phyloP scores from a whole-genome alignment of 192 early-diverging fungal genomes.

The Rhizophagus clarus region DNA sequence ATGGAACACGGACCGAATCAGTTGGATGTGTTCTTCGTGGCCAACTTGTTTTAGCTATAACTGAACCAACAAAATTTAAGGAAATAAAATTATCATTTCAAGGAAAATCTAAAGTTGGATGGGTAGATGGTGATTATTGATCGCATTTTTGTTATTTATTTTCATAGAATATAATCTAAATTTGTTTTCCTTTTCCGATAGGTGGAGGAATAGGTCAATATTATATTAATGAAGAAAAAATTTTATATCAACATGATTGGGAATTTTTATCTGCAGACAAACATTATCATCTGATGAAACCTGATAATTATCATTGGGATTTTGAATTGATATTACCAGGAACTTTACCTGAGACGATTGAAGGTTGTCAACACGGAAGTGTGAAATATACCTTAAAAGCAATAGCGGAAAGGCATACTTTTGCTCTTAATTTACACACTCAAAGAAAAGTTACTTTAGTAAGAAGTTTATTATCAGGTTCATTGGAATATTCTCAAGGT shows the following conservation, averaged over 20 bases:
- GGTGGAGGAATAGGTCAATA: conserved; percentile 28
- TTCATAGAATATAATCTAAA: not conserved
- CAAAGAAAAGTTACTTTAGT: conserved; percentile 45
- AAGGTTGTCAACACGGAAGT: conserved; percentile 48
- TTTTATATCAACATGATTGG: conserved; percentile 54
- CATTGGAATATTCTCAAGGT: conserved; percentile 50
- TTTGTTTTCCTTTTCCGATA: not conserved
- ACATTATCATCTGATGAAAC: conserved; percentile 37
- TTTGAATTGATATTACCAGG: conserved; percentile 62
- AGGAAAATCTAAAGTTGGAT: conserved; percentile 51
- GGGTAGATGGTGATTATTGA: conserved; percentile 41
- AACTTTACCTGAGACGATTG: conserved; percentile 59
- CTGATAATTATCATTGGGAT: conserved; percentile 43
- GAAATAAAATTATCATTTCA: conserved; percentile 49
- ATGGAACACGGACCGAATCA: conserved; percentile 40
- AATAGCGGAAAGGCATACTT: conserved; percentile 52
- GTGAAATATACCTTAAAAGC: conserved; percentile 55
- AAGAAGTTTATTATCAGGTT: conserved; percentile 48
- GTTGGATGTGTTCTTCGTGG: conserved; percentile 56
- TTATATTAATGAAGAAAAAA: conserved; percentile 34
- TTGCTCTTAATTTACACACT: conserved; percentile 50
- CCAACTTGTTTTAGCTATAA: conserved; percentile 47
- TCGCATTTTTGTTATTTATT: not conserved
- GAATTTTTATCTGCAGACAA: conserved; percentile 46
- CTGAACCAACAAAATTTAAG: conserved; percentile 51